A percentile compares a stretch with the other conserved stretches of the same genome.
These are phyloP conservation scores for Pythium biforme DNA, from an alignment of 352 stramenopile species.

Conservation along the genomic window DNA sequence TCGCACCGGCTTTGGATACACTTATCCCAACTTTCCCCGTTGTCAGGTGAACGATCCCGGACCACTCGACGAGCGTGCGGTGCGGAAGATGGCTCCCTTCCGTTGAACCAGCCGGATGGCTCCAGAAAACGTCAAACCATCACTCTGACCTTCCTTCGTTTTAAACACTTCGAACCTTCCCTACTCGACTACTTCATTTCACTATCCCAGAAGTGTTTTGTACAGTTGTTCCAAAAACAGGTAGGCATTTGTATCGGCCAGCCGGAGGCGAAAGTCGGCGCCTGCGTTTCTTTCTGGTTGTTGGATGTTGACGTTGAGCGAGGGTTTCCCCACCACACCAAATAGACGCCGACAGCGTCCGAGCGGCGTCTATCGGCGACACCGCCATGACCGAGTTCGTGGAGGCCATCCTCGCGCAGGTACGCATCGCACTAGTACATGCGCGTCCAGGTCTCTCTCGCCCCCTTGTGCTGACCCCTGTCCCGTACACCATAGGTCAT, in stretches of 20 bases:
- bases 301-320: constrained; percentile 27
- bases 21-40: too few relatives aligned
- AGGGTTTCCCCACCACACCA: not conserved
- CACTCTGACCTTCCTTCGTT: not conserved
- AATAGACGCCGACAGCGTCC: too few relatives aligned
- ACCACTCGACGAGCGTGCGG: not conserved
- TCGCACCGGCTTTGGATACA: too few relatives aligned
- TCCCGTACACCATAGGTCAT: constrained; percentile 48
- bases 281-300: constrained; percentile 7
- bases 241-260: not conserved
- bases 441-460: too few relatives aligned
- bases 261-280: not conserved
- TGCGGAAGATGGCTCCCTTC: not conserved
- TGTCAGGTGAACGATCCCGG: not conserved
- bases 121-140: constrained; percentile 3
- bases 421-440: constrained; percentile 20
- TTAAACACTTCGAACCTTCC: not conserved
- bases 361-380: not conserved
- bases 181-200: not conserved
- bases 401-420: constrained; percentile 83
- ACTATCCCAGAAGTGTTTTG: not conserved
- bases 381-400: constrained; percentile 80
- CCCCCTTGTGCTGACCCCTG: not conserved
- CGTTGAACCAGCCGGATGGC: not conserved
- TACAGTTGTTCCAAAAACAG: constrained; percentile 11